Base-by-base conservation (phyloP, 345 rosid species). In the Rhizophora mangle region DNA sequence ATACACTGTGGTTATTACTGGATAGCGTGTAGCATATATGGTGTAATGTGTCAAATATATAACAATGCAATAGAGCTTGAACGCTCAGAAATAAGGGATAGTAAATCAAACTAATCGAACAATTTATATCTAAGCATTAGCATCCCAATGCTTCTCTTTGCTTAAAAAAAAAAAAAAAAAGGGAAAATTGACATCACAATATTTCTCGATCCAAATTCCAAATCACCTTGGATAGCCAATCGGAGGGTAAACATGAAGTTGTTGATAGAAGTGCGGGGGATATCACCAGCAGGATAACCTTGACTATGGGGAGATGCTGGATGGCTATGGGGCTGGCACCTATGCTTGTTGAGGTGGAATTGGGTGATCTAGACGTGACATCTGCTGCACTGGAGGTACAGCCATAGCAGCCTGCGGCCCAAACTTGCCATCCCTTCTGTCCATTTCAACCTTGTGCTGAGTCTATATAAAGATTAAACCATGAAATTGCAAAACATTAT, bases 371-470 rank as follows among this genome's bases (percentile, higher is more conserved):
- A 85, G 63, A 11, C 90, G 82, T 2, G 92, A 88, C 96, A 90
- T 87, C 60, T 88, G 89, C 74, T 86, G 93, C 68, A 77, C 37
- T 1, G 85, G 82, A 53, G 92, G 96, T 22, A 83, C 86, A 0
- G 68, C 78, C 96, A 85, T 88, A n/a, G 65, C 76, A 64, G 85
- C 80, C 31, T 64, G 88, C 58, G 80, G 81, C 71, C 86, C 87
- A 59, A 80, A 78, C 64, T 80, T 78, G 1, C 89, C 87, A 26
- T 87, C 92, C 76, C 95, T 78, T 78, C 85, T 86, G 77, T 89
- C 97, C 91, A 91, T 82, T 78, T 91, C 97, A 66, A 89, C 46
- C 82, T 87, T 91, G 80, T 86, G 92, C 69, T 89, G 97, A 11
- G 91, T 81, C 92, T 91, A 83, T 75, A 74, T 10, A 24, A 10